Base-by-base conservation (phyloP, 2,329 filamentous ascomycete species). In the Sphaerulina vaccinii region DNA sequence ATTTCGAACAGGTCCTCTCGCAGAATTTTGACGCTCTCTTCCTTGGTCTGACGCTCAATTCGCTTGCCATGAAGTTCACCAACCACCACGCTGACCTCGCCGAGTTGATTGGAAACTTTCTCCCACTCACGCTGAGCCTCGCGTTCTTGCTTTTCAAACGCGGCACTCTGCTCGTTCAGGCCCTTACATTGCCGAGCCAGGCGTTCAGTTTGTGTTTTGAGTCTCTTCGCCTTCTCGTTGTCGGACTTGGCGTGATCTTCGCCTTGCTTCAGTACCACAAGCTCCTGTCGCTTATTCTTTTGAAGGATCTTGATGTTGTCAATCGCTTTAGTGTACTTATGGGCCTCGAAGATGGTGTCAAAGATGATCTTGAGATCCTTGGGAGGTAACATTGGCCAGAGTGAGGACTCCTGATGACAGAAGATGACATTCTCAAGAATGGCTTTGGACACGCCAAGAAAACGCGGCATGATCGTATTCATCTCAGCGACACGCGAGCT, bases 241-340 rank as follows among this genome's bases (percentile, higher is more conserved):
- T 93, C 87, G 40, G 81, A 75, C 68, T 93, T 93, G 59, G 87
- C 84, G 58, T 90, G 82, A 35, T 84, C 78, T 66, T 96, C 89
- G 53, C 87, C 80, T 37, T 86, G 82, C 64, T 88, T 89, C 51
- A 87, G 79, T 55, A 85, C 82, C 13, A 76, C 80, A 8, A 97
- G 78, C 55, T 92, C 81, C 57, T 87, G 84, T 29, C 85, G 86
- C 59, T 95, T 86, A 59, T 85, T 86, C 73, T 97, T 99, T 33
- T 86, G 81, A 43, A 97, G 77, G 8, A 84, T 70, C 67, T 95
- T 96, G 68, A 99, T 87, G 68, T 95, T 96, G 39, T 96, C 91
- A 54, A 99, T 95, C 15, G 91, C 93, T 66, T 96, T 96, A 27
- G 91, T 96, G 71, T 97, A 99, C 68, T 96, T 96, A 72, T 89